Percentiles rank a stretch among this genome's conserved stretches.
These are phyloP conservation scores for Leishmania major DNA, from an alignment of 208 protist genomes.

Conservation along the genomic window DNA sequence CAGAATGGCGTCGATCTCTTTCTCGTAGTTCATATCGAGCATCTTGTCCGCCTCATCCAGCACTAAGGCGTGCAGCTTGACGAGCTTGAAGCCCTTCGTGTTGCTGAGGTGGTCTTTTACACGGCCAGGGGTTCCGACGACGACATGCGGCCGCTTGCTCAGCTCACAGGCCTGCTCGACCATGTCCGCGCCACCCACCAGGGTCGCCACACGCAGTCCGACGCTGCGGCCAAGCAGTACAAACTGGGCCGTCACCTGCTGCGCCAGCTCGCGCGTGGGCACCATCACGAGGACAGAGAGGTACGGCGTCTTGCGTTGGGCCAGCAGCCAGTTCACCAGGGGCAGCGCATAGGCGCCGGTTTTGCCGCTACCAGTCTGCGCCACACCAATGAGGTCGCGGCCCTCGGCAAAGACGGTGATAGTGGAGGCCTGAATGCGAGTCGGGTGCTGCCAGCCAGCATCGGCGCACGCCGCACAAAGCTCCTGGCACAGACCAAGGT, in stretches of 20 bases:
- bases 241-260: slow-evolving; percentile 97
- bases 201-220: slow-evolving; percentile 85
- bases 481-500: slow-evolving; percentile 92
- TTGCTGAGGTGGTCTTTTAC: slow-evolving; percentile 98
- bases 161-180: slow-evolving; percentile 95
- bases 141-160: slow-evolving; percentile 95
- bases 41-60: slow-evolving; percentile 99
- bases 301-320: slow-evolving; percentile 87
- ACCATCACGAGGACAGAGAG: slow-evolving; percentile 95
- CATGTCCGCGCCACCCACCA: slow-evolving; percentile 96
- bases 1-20: slow-evolving; percentile 97
- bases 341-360: slow-evolving; percentile 99
- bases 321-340: slow-evolving; percentile 97
- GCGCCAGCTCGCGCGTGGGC: slow-evolving; percentile 98
- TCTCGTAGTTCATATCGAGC: slow-evolving; percentile 98
- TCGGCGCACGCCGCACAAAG: slow-evolving; percentile 90
- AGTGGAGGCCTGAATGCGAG: slow-evolving; percentile 95
- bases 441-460: slow-evolving; percentile 93
- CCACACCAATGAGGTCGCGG: slow-evolving; percentile 96
- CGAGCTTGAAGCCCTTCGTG: slow-evolving; percentile 98
- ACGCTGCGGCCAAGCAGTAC: slow-evolving; percentile 90
- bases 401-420: slow-evolving; percentile 94
- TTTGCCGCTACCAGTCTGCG: slow-evolving; percentile 99
- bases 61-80: slow-evolving; percentile 95
- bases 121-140: slow-evolving; percentile 98